Base-by-base conservation (phyloP, 176 grass and related monocot species). In the Tuctoria greenei region DNA sequence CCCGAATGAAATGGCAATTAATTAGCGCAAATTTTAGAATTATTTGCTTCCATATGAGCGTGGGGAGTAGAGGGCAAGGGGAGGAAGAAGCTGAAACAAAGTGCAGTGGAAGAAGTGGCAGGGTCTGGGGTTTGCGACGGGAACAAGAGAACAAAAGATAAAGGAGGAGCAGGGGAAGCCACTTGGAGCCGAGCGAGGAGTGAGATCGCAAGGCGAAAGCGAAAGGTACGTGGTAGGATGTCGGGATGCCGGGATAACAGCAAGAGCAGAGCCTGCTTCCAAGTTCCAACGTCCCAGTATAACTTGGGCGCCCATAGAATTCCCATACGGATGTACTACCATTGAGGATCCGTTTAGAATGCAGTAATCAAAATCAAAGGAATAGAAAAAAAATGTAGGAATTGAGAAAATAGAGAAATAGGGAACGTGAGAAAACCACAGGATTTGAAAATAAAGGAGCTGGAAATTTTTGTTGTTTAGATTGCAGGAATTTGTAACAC, bases 101-200 rank as follows among this genome's bases (percentile, higher is more conserved):
- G 55, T 40, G 66, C 14, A 45, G 51, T 11, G 65, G 6, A 24
- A 42, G 21, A 59, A 75, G 74, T 1, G 71, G 52, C 7, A 34
- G 74, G 27, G 62, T 70, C 45, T 61, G 4, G 66, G 34, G 18
- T 45, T 51, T 27, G 18, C 1, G 24, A 18, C 50, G 37, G 50
- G 65, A 62, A 78, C 78, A 85, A 85, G 63, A 85, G 67, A 89
- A 85, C 25, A 81, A 81, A 76, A 85, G 78, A 85, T 36, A 72
- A 81, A 60, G 23, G 0, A 58, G 75, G 47, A 60, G 23, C 1
- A 58, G 75, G 47, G 75, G 47, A 77, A 85, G 80, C 87, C 65
- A 66, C 67, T 68, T 67, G 41, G 39, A 7, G 7, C 1, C 8
- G 61, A 62, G 44, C 8, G 61, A 62, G 44, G 60, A 73, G 81